Evolutionary conservation across 2,329 filamentous ascomycete genomes (phyloP).

Genomic region (Pestalotiopsis fici): DNA sequence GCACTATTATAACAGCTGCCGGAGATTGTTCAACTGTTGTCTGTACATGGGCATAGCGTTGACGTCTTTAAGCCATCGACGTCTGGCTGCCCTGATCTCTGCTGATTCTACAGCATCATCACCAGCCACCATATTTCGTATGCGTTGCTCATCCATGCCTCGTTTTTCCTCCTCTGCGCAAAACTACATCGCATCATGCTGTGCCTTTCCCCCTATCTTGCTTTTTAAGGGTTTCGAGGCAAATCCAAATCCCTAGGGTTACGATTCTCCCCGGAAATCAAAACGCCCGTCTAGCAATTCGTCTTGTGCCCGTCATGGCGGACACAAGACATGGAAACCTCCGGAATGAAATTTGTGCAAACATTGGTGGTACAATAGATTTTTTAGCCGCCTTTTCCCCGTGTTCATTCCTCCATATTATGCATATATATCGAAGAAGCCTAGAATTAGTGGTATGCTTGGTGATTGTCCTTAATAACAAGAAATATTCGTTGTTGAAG

Average conservation of each 20-base stretch:
- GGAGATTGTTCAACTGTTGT: too few relatives aligned
- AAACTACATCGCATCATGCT: background rate
- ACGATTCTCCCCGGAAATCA: background rate
- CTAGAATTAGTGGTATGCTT: background rate
- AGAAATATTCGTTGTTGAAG: background rate
- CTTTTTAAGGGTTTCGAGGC: background rate
- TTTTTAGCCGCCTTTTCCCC: background rate
- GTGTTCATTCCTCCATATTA: conserved; percentile 2
- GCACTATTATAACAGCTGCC: too few relatives aligned
- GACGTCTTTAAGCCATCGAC: too few relatives aligned
- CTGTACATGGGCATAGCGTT: too few relatives aligned
- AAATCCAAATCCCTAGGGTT: background rate
- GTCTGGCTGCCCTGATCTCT: too few relatives aligned
- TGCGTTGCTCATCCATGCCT: background rate
- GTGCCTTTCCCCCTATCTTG: background rate
- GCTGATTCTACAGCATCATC: background rate
- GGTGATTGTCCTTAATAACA: conserved; percentile 2
- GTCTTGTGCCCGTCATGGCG: background rate
- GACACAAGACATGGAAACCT: background rate
- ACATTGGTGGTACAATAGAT: conserved; percentile 1
- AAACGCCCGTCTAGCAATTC: background rate
- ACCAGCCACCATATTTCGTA: background rate
- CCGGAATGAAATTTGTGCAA: background rate
- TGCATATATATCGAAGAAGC: conserved; percentile 24
- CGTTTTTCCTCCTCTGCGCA: background rate